Evolutionary conservation across 345 rosid species (phyloP).

Genomic region (Eucalyptus rudis): DNA sequence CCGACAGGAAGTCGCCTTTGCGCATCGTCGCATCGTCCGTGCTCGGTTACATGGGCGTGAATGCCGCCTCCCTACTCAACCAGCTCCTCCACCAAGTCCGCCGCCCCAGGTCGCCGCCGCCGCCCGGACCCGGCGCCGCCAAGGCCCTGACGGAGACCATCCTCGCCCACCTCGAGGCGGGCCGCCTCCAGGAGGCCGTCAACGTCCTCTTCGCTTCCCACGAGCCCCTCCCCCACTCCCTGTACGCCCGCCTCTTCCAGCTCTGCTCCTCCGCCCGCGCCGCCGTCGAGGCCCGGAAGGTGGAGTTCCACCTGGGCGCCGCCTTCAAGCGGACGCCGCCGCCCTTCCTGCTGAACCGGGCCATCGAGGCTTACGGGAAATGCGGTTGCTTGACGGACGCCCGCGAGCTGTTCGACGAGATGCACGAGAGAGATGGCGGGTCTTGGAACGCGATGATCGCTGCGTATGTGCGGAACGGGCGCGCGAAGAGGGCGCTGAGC

Average conservation of each 20-base stretch:
- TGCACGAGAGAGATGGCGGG: constrained; percentile 85
- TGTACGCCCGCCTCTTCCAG: constrained; percentile 53
- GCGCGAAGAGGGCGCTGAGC: constrained; percentile 17
- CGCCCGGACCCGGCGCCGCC: not conserved
- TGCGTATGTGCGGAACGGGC: constrained; percentile 29
- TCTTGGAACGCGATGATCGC: constrained; percentile 82
- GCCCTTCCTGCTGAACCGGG: constrained; percentile 46
- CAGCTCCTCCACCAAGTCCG: constrained; percentile 1
- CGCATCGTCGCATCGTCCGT: not conserved
- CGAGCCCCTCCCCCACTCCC: constrained; percentile 24
- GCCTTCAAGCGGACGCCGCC: constrained; percentile 44
- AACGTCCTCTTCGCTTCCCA: constrained; percentile 48
- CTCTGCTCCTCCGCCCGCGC: constrained; percentile 35
- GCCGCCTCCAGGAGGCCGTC: constrained; percentile 44
- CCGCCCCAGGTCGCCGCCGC: not conserved
- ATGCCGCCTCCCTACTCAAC: constrained; percentile 13
- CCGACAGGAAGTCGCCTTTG: not conserved
- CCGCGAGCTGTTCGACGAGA: constrained; percentile 59
- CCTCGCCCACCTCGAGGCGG: constrained; percentile 16
- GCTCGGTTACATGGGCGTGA: constrained; percentile 8
- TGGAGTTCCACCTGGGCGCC: constrained; percentile 51
- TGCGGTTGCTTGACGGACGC: constrained; percentile 54
- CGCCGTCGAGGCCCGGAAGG: constrained; percentile 58
- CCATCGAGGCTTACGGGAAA: constrained; percentile 54
- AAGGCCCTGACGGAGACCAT: constrained; percentile 19